phyloP scores from a whole-genome alignment of 2,329 filamentous ascomycete genomes.

The Pseudogymnoascus sp. region DNA sequence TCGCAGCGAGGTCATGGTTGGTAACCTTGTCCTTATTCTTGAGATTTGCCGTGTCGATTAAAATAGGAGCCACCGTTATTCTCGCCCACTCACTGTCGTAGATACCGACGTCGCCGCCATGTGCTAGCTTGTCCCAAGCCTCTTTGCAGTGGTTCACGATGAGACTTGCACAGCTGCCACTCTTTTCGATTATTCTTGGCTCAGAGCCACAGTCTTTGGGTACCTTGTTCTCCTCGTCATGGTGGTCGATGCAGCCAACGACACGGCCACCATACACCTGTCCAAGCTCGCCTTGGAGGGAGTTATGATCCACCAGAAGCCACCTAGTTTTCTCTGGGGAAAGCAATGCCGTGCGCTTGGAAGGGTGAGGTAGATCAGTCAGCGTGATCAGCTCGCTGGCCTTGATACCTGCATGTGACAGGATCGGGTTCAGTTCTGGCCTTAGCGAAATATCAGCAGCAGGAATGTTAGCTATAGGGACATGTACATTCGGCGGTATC shows the following conservation, averaged over 20 bases:
- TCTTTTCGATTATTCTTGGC: slow-evolving; percentile 54
- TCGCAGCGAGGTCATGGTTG: slow-evolving; percentile 48
- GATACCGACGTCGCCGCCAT: slow-evolving; percentile 32
- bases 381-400: slow-evolving; percentile 57
- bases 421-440: slow-evolving; percentile 60
- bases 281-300: slow-evolving; percentile 53
- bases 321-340: slow-evolving; percentile 50
- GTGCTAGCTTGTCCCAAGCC: slow-evolving; percentile 48
- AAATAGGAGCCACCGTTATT: slow-evolving; percentile 59
- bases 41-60: slow-evolving; percentile 66
- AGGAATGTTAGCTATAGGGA: slow-evolving; percentile 66
- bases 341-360: slow-evolving; percentile 33
- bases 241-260: slow-evolving; percentile 66
- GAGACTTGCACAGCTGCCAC: slow-evolving; percentile 66
- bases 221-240: slow-evolving; percentile 59
- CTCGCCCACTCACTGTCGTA: slow-evolving; percentile 39
- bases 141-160: slow-evolving; percentile 51
- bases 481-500: slow-evolving; percentile 41
- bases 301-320: slow-evolving; percentile 76
- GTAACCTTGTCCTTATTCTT: slow-evolving; percentile 56
- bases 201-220: slow-evolving; percentile 34
- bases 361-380: slow-evolving; percentile 46
- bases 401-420: slow-evolving; percentile 50
- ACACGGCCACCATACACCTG: slow-evolving; percentile 44
- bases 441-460: slow-evolving; percentile 60